Evolutionary conservation across 2,329 filamentous ascomycete species (phyloP), one percentile per base, ranked within the genome.

Genomic region (Dendryphion nanum): DNA sequence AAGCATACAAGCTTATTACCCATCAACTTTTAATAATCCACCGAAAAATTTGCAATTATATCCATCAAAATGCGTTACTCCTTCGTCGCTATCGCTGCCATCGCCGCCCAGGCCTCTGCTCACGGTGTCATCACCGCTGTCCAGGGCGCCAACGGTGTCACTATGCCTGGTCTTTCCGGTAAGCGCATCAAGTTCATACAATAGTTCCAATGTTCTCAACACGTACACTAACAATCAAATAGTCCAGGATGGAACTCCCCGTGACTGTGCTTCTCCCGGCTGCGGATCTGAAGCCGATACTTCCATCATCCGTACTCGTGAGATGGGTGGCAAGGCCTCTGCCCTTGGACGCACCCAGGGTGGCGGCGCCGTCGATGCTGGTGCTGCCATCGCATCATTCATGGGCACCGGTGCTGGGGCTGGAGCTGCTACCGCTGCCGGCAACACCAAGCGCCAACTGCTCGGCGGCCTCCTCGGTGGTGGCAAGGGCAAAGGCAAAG

Each of bases 241-340:
- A 80, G 78, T 84, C 47, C 70, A 72, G 32, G 81, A 85, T 44
- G 81, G 81, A 53, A 85, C 82, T 45, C 82, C 81, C 35, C 80
- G 82, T 55, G 81, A 85, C 66, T 85, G 81, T 63, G 70, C 77
- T 35, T 70, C 69, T 52, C 79, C 81, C 50, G 47, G 61, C 31
- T 85, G 81, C 57, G 82, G 82, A 41, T 75, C 81, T n/a, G 76
- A 85, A 61, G 78, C 76, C 42, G 82, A 86, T 57, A 85, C 82
- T n/a, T 73, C 81, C 61, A 83, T 85, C 70, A 83, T 85, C 64
- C 78, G 81, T 24, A 65, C 76, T 43, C 64, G 69, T 10, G 82
- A 85, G 65, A 72, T 85, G 40, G 66, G 68, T 33, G 70, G 67
- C 52, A 70, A 74, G 50, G 79, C 77, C 23, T 73, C 72, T 21